Evolutionary conservation across 2,329 filamentous ascomycete species (phyloP).

Genomic region (Torrubiella hemipterigena): DNA sequence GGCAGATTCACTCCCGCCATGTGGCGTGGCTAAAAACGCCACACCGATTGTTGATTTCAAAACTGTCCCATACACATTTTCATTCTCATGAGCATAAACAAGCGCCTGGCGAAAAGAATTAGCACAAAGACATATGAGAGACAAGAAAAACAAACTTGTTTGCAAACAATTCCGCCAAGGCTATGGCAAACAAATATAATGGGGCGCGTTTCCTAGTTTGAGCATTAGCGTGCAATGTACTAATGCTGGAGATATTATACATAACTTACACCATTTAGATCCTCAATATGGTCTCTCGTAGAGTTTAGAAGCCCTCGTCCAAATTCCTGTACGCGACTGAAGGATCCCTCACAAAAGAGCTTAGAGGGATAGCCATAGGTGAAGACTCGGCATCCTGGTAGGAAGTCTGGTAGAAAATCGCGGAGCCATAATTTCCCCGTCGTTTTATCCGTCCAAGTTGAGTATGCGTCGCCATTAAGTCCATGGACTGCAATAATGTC

Average conservation of each 20-base stretch:
- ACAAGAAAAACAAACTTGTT: constrained; percentile 11
- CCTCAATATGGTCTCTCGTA: constrained; percentile 6
- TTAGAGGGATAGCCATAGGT: constrained; percentile 12
- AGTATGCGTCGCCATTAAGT: constrained; percentile 10
- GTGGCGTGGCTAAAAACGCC: constrained; percentile 19
- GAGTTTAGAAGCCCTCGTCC: constrained; percentile 7
- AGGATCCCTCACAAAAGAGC: constrained; percentile 6
- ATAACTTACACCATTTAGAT: constrained; percentile 5
- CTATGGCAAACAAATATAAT: constrained; percentile 17
- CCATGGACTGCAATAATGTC: constrained; percentile 13
- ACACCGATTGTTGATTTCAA: constrained; percentile 11
- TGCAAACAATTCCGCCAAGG: constrained; percentile 16
- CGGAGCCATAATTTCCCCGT: constrained; percentile 10
- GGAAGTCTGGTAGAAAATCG: constrained; percentile 10
- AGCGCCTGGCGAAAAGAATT: constrained; percentile 10
- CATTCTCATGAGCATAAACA: constrained; percentile 11
- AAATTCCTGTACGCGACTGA: constrained; percentile 9
- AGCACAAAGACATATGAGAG: background rate
- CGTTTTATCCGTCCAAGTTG: constrained; percentile 9
- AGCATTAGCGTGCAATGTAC: background rate
- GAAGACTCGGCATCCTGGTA: constrained; percentile 13
- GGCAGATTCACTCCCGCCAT: constrained; percentile 15
- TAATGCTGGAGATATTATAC: constrained; percentile 1
- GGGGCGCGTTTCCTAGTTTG: constrained; percentile 5
- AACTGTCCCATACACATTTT: constrained; percentile 5